phyloP scores from a whole-genome alignment of 805 yeast genomes.

The Monosporozyma aquatica region DNA sequence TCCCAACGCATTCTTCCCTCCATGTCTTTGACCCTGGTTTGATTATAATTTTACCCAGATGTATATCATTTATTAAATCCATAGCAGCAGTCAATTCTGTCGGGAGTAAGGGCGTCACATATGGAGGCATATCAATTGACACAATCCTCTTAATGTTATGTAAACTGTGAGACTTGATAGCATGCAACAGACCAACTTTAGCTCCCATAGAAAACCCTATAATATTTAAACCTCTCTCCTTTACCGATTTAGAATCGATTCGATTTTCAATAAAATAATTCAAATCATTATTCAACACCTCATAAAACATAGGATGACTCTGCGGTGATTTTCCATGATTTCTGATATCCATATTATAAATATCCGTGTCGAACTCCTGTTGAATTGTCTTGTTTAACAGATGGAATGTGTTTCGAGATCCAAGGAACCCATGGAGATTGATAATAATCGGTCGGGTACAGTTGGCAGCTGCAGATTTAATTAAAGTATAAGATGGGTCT shows the following conservation, averaged over 20 bases:
- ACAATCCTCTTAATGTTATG: conserved; percentile 28
- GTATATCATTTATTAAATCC: conserved; percentile 16
- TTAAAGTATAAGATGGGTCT: conserved; percentile 15
- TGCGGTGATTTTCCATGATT: conserved; percentile 47
- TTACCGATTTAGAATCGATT: conserved; percentile 9
- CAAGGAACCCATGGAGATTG: conserved; percentile 47
- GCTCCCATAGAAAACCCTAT: conserved; percentile 59
- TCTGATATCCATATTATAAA: conserved; percentile 42
- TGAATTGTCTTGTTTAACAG: conserved; percentile 33
- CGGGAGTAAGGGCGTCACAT: conserved; percentile 17
- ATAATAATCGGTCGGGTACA: conserved; percentile 32
- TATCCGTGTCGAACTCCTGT: conserved; percentile 26
- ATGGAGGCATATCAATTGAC: conserved; percentile 34
- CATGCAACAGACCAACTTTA: conserved; percentile 41
- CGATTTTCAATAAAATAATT: conserved; percentile 28
- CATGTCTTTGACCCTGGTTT: conserved; percentile 17
- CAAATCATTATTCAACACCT: conserved; percentile 37
- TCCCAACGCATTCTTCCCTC: conserved; percentile 14
- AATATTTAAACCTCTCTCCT: conserved; percentile 26
- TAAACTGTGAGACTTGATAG: conserved; percentile 20
- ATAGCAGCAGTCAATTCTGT: conserved; percentile 16
- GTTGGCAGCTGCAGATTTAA: conserved; percentile 7
- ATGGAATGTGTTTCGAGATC: conserved; percentile 38
- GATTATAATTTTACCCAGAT: conserved; percentile 15
- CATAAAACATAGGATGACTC: conserved; percentile 38